Conservation (phyloP, 768 basidiomycete genomes). For the Udeniomyces megalosporus region DNA sequence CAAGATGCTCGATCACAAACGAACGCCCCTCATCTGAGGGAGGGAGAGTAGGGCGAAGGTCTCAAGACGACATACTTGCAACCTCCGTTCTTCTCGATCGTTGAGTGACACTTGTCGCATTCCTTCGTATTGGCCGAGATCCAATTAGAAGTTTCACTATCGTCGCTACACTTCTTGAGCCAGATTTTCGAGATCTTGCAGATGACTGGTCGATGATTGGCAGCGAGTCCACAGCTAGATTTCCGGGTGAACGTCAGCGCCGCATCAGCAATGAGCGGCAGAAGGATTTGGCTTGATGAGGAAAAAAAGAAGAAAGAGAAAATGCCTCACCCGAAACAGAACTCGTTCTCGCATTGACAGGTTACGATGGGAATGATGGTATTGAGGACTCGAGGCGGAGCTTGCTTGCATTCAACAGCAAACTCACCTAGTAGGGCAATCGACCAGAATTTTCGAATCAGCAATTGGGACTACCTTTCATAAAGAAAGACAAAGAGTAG, state of each 20-base stretch:
- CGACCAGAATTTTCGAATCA: not conserved
- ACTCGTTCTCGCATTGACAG: slow-evolving; percentile 63
- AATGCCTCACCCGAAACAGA: slow-evolving; percentile 61
- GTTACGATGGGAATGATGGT: slow-evolving; percentile 74
- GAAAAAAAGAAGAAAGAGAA: not conserved
- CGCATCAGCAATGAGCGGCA: not conserved
- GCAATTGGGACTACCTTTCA: not conserved
- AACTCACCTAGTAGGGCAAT: slow-evolving; percentile 35
- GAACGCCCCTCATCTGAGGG: too few relatives aligned
- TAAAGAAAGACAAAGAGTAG: not conserved
- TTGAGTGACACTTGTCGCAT: slow-evolving; percentile 85
- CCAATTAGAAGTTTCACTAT: slow-evolving; percentile 98
- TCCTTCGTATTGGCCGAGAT: slow-evolving; percentile 99
- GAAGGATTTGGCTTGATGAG: not conserved
- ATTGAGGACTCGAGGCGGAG: slow-evolving; percentile 57
- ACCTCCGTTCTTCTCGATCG: slow-evolving; percentile 99
- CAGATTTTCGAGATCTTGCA: slow-evolving; percentile 80
- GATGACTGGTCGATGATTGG: slow-evolving; percentile 79
- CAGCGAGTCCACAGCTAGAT: slow-evolving; percentile 51
- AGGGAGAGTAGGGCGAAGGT: slow-evolving; percentile 3
- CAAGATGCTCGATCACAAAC: not conserved
- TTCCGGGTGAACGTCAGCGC: not conserved
- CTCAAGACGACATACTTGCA: slow-evolving; percentile 96
- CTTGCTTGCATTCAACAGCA: slow-evolving; percentile 79
- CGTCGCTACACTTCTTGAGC: slow-evolving; percentile 93